Percentiles rank a stretch among this genome's conserved stretches.
Conservation (phyloP, 176 grass and related monocot genomes). For the Oryza punctata region DNA sequence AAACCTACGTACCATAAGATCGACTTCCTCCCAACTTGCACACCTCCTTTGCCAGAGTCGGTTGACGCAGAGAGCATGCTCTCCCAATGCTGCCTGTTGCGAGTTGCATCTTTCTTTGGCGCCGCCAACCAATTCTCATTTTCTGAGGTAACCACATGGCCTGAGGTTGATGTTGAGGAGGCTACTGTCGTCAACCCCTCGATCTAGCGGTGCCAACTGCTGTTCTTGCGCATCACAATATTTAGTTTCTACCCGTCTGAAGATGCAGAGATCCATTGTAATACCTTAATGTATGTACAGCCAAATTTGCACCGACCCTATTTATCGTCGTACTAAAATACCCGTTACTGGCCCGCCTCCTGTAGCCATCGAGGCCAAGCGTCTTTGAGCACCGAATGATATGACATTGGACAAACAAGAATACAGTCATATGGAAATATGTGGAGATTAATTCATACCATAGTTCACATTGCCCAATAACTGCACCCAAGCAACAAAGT, state of each 20-base stretch:
- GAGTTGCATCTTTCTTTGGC: constrained; percentile 55
- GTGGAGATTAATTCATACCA: too few relatives aligned
- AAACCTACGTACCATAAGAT: constrained; percentile 42
- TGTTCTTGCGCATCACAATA: background rate
- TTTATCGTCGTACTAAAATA: too few relatives aligned
- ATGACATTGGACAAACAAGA: too few relatives aligned
- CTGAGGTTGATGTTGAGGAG: constrained; percentile 38
- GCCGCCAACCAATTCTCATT: constrained; percentile 56
- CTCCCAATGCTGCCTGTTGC: constrained; percentile 67
- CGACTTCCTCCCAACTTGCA: constrained; percentile 63
- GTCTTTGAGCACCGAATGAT: too few relatives aligned
- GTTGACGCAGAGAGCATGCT: constrained; percentile 56
- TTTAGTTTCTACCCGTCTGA: background rate
- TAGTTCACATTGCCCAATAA: too few relatives aligned
- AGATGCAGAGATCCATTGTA: background rate
- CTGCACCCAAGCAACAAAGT: too few relatives aligned
- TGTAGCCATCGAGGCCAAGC: too few relatives aligned
- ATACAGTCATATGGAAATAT: too few relatives aligned
- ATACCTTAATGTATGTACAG: too few relatives aligned
- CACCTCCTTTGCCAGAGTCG: constrained; percentile 65
- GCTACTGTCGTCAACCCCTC: background rate
- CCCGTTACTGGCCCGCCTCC: too few relatives aligned
- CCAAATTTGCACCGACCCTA: too few relatives aligned
- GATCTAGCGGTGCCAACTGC: background rate
- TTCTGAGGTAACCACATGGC: constrained; percentile 47